A percentile compares a stretch with the other conserved stretches of the same genome.
Conservation (phyloP, 805 yeast genomes). For the Schwanniomyces occidentalis region DNA sequence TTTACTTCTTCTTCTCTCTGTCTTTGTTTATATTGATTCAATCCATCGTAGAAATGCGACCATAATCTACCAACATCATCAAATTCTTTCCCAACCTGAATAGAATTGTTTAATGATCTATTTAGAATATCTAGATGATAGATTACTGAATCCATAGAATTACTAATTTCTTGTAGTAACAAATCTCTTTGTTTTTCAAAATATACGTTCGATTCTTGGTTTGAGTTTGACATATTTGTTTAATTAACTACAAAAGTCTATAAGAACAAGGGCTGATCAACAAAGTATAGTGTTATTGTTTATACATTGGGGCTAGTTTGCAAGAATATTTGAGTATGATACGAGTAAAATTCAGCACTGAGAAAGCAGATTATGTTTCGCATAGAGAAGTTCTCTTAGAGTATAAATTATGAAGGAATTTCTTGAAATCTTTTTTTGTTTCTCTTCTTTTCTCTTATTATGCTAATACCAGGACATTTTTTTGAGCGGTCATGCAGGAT, state of each 20-base stretch:
- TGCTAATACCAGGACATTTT: conserved; percentile 20
- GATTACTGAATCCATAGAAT: conserved; percentile 63
- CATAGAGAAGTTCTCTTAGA: too few species aligned
- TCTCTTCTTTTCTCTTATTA: conserved; percentile 7
- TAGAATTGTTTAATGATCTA: conserved; percentile 63
- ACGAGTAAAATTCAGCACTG: too few species aligned
- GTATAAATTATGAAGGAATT: too few species aligned
- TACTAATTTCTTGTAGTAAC: conserved; percentile 56
- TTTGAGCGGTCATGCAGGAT: conserved; percentile 25
- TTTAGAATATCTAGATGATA: conserved; percentile 65
- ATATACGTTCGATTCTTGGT: conserved; percentile 18
- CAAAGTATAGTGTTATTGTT: too few species aligned
- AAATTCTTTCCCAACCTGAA: conserved; percentile 76
- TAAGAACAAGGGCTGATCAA: too few species aligned
- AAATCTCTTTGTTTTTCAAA: conserved; percentile 63
- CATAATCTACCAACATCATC: conserved; percentile 71
- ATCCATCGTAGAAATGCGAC: conserved; percentile 63
- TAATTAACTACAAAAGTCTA: neutral
- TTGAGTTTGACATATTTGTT: conserved; percentile 1
- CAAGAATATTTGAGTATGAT: too few species aligned
- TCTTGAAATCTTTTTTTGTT: too few species aligned
- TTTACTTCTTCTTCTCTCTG: conserved; percentile 2
- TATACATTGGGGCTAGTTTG: too few species aligned
- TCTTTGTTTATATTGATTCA: conserved; percentile 24
- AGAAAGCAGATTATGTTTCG: too few species aligned